These are phyloP conservation scores for Reutealis trisperma DNA, from an alignment of 345 rosid genomes.

Conservation along the genomic window DNA sequence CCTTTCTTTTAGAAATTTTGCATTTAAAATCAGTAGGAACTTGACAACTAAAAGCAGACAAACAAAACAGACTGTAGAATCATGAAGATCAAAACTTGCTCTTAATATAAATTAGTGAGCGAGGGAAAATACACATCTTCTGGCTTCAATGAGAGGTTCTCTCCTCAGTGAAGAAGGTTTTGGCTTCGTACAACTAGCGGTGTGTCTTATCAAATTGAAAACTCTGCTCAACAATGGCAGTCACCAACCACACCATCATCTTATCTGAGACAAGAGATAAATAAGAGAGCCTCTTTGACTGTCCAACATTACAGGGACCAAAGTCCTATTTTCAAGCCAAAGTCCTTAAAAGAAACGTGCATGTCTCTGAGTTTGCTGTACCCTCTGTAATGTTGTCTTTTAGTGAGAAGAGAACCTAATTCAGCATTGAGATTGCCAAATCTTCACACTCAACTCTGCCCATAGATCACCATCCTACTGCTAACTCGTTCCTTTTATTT, in stretches of 20 bases:
- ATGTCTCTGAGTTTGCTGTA: background rate
- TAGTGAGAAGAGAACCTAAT: background rate
- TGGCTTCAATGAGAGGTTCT: too few species aligned
- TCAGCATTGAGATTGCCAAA: background rate
- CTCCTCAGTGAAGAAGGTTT: too few species aligned
- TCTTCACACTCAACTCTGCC: slow-evolving; percentile 3
- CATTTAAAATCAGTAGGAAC: too few species aligned
- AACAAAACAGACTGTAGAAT: too few species aligned
- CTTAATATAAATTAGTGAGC: too few species aligned
- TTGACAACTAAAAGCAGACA: too few species aligned
- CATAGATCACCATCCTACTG: background rate
- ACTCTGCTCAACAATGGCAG: background rate
- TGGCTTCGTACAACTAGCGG: background rate
- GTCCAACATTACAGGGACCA: background rate
- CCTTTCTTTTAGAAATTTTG: too few species aligned
- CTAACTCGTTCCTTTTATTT: background rate
- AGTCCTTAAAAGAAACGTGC: background rate
- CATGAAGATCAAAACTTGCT: too few species aligned
- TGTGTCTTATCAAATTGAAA: background rate
- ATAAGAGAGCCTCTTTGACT: background rate
- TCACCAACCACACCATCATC: background rate
- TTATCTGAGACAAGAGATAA: background rate
- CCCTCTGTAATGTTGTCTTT: slow-evolving; percentile 1
- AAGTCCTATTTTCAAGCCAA: background rate
- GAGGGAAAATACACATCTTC: background rate